Percentiles rank a stretch among this genome's conserved stretches.
These are phyloP conservation scores for Diaporthe destruens DNA, from an alignment of 2,329 filamentous ascomycete genomes.

Conservation along the genomic window DNA sequence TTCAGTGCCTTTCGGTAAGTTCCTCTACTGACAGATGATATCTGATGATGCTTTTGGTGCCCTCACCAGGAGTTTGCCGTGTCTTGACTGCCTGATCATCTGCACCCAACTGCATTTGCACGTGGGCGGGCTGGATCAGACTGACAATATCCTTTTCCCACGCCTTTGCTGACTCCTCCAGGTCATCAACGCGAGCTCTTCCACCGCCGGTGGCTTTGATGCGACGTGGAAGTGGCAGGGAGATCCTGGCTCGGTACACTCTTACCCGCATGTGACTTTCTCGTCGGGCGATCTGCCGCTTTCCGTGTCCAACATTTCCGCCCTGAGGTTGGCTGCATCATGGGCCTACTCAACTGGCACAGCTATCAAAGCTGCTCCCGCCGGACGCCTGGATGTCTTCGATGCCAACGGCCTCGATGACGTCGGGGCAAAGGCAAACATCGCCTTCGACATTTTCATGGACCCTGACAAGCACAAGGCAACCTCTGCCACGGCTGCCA, in stretches of 20 bases:
- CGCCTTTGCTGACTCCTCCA: neutral
- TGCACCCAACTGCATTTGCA: neutral
- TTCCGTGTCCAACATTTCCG: conserved; percentile 48
- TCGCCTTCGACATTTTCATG: conserved; percentile 51
- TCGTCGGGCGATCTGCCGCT: conserved; percentile 46
- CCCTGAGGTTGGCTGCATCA: conserved; percentile 46
- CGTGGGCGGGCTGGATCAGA: neutral
- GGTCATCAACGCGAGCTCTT: conserved; percentile 40
- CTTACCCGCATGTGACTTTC: conserved; percentile 52
- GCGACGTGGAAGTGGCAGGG: conserved; percentile 51
- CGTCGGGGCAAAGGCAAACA: conserved; percentile 46
- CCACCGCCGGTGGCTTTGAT: conserved; percentile 45
- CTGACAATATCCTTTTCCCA: neutral
- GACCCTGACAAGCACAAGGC: conserved; percentile 47
- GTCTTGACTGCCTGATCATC: conserved; percentile 23
- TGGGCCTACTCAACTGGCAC: conserved; percentile 50
- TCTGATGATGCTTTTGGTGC: neutral
- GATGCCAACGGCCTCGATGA: conserved; percentile 45
- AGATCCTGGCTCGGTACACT: conserved; percentile 48
- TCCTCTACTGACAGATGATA: neutral
- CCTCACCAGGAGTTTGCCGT: neutral
- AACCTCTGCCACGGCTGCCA: conserved; percentile 47
- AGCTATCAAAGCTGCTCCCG: conserved; percentile 42
- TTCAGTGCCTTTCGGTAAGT: conserved; percentile 50
- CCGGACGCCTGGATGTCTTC: conserved; percentile 41